Evolutionary conservation across 129 eudicot species (phyloP).

Genomic region (Kitagawia praeruptora): DNA sequence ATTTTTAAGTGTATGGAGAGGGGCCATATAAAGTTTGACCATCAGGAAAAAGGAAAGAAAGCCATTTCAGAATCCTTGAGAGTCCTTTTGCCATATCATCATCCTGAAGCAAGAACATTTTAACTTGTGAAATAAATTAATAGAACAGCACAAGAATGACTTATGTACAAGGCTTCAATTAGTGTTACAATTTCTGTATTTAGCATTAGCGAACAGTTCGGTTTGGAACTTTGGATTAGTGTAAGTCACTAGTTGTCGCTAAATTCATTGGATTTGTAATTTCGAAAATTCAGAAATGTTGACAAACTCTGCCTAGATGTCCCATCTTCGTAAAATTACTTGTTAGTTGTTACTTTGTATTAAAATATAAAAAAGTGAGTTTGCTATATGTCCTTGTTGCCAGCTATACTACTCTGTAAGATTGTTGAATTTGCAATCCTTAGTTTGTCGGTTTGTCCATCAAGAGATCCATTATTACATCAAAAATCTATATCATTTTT

Average conservation of each 20-base stretch:
- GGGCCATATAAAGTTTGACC: conserved; percentile 26
- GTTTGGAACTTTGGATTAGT: not conserved
- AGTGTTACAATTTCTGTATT: not conserved
- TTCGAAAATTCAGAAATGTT: too few relatives aligned
- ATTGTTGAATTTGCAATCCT: not conserved
- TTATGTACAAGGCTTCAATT: not conserved
- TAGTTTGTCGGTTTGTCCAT: not conserved
- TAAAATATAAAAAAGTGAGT: not conserved
- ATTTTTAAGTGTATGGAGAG: not conserved
- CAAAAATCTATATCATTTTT: not conserved
- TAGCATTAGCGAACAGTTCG: not conserved
- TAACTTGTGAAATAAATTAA: not conserved
- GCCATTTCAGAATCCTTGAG: conserved; percentile 44
- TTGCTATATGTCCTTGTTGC: not conserved
- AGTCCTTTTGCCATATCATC: conserved; percentile 34
- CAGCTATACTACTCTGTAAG: not conserved
- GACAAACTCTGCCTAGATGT: not conserved
- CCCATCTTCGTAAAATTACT: not conserved
- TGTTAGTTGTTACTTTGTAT: not conserved
- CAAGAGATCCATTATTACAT: not conserved
- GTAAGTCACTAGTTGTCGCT: not conserved
- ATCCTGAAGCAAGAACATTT: conserved; percentile 28
- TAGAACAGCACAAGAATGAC: not conserved
- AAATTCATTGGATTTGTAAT: not conserved
- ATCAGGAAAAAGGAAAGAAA: conserved; percentile 58